Conservation (phyloP, 1,284 basidiomycete species). For the Cronartium ribicola region DNA sequence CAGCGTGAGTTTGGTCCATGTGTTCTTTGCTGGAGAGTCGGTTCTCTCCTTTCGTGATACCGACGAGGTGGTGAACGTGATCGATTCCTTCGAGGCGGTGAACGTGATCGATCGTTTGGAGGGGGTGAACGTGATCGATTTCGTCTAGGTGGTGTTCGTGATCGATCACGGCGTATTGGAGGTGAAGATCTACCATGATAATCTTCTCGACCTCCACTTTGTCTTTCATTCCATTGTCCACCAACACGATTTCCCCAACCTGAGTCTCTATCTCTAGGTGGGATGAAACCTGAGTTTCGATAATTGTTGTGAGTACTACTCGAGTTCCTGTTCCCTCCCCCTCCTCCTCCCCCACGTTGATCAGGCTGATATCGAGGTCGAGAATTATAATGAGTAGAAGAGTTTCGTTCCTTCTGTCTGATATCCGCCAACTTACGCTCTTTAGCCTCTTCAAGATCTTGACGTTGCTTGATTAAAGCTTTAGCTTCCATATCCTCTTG, state of each 20-base stretch:
- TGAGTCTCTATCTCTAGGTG: slow-evolving; percentile 27
- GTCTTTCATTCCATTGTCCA: background rate
- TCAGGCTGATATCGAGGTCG: slow-evolving; percentile 5
- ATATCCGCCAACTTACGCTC: slow-evolving; percentile 49
- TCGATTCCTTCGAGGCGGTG: slow-evolving; percentile 6
- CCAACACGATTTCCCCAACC: slow-evolving; percentile 26
- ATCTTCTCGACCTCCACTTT: background rate
- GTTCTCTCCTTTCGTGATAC: background rate
- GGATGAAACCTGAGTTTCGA: slow-evolving; percentile 21
- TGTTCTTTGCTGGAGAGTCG: background rate
- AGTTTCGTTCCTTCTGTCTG: slow-evolving; percentile 44
- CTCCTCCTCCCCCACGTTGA: slow-evolving; percentile 9
- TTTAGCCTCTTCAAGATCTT: slow-evolving; percentile 57
- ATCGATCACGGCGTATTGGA: slow-evolving; percentile 4
- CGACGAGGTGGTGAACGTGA: slow-evolving; percentile 11
- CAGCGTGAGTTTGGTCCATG: background rate
- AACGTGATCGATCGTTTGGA: slow-evolving; percentile 1
- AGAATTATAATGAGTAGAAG: slow-evolving; percentile 48
- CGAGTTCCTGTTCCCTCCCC: slow-evolving; percentile 1
- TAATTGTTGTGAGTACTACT: too few species aligned
- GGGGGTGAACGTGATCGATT: slow-evolving; percentile 4
- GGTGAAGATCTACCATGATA: background rate
- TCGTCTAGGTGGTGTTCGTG: background rate
- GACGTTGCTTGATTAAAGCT: slow-evolving; percentile 62
- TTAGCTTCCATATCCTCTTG: slow-evolving; percentile 57